phyloP scores from a whole-genome alignment of 2,329 filamentous ascomycete species.

The Tympanopsis confertula region DNA sequence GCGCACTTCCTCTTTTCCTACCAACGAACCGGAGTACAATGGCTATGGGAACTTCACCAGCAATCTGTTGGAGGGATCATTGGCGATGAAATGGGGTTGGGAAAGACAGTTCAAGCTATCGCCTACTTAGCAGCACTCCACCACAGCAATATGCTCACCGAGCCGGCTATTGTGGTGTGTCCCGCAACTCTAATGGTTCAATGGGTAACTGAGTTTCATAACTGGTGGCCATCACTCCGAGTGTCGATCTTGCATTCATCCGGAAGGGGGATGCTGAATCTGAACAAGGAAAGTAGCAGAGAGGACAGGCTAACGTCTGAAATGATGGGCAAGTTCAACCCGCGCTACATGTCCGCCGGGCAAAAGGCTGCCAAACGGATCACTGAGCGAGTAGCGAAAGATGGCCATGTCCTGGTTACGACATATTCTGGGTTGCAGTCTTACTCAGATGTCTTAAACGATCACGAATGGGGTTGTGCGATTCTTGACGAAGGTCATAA shows the following conservation, averaged over 20 bases:
- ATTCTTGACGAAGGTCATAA: slow-evolving; percentile 96
- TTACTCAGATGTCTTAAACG: slow-evolving; percentile 71
- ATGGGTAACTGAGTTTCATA: slow-evolving; percentile 97
- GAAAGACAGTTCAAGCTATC: slow-evolving; percentile 68
- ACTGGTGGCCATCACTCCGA: slow-evolving; percentile 97
- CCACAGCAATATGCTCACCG: slow-evolving; percentile 74
- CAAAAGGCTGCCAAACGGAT: slow-evolving; percentile 67
- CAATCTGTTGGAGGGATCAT: slow-evolving; percentile 89
- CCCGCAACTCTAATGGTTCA: slow-evolving; percentile 91
- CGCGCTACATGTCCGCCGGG: slow-evolving; percentile 32
- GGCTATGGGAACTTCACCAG: slow-evolving; percentile 84
- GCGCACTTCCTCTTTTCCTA: slow-evolving; percentile 89
- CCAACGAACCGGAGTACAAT: slow-evolving; percentile 92
- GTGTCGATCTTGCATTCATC: slow-evolving; percentile 93
- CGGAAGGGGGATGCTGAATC: slow-evolving; percentile 88
- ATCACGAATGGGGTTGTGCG: slow-evolving; percentile 82
- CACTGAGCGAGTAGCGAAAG: slow-evolving; percentile 66
- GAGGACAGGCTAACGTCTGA: slow-evolving; percentile 39
- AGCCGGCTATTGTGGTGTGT: slow-evolving; percentile 82
- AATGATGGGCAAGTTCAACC: slow-evolving; percentile 27
- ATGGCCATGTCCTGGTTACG: slow-evolving; percentile 88
- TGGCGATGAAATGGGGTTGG: slow-evolving; percentile 97
- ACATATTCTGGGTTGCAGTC: slow-evolving; percentile 94
- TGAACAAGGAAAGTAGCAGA: slow-evolving; percentile 43
- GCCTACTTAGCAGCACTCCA: slow-evolving; percentile 83